Evolutionary conservation across 805 yeast genomes (phyloP).

Genomic region (Kodamaea sagamina): DNA sequence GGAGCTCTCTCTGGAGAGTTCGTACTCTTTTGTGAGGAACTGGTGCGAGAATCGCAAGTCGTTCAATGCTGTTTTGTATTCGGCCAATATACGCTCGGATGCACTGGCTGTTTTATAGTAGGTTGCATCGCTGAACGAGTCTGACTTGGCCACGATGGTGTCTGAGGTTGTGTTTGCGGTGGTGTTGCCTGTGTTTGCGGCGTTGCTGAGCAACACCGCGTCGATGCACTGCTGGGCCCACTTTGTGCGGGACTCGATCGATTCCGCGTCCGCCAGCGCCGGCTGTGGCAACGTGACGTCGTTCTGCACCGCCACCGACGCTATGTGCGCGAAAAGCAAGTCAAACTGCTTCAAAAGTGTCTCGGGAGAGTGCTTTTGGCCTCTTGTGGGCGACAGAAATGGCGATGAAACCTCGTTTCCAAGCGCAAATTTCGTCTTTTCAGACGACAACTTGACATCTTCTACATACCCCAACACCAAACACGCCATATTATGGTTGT

Average conservation of each 20-base stretch:
- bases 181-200: not conserved
- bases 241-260: constrained; percentile 26
- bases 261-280: constrained; percentile 20
- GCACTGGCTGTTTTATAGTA: constrained; percentile 9
- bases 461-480: constrained; percentile 51
- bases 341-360: constrained; percentile 35
- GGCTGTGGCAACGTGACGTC: constrained; percentile 41
- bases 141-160: constrained; percentile 1
- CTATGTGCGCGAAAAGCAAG: constrained; percentile 47
- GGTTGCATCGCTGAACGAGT: constrained; percentile 12
- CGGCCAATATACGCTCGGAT: constrained; percentile 28
- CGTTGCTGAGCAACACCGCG: constrained; percentile 21
- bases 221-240: constrained; percentile 47
- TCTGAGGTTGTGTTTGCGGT: not conserved
- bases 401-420: constrained; percentile 13
- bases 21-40: constrained; percentile 66
- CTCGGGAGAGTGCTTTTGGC: constrained; percentile 7
- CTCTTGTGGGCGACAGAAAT: constrained; percentile 14
- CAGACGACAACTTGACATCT: constrained; percentile 33
- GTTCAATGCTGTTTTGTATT: constrained; percentile 58
- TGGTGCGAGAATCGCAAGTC: constrained; percentile 74
- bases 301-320: constrained; percentile 47
- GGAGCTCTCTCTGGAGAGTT: constrained; percentile 61
- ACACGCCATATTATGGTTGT: constrained; percentile 46
- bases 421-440: constrained; percentile 4